Evolutionary conservation across 441 rosid species (phyloP).

Genomic region (Bruguiera hainesii): DNA sequence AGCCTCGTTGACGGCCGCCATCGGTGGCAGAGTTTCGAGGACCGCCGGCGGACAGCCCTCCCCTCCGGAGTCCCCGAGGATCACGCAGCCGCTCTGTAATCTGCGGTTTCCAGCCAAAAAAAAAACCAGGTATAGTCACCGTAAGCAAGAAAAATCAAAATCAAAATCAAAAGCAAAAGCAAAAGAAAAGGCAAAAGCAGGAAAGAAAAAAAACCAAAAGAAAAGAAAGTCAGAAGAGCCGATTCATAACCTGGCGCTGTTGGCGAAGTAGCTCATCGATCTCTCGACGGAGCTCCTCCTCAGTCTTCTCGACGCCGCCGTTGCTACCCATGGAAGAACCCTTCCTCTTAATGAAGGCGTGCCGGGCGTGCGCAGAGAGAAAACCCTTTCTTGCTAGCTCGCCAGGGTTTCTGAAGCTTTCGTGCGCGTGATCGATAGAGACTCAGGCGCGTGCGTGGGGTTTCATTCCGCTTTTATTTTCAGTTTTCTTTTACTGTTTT

Average conservation of each 20-base stretch:
- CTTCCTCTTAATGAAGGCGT: no score
- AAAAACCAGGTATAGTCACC: no score
- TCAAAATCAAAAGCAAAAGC: background rate
- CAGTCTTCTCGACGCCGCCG: slow-evolving; percentile 64
- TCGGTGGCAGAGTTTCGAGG: slow-evolving; percentile 57
- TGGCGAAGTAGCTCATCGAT: slow-evolving; percentile 93
- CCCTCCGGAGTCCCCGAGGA: slow-evolving; percentile 93
- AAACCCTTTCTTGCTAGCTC: no score
- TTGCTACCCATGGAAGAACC: slow-evolving; percentile 48
- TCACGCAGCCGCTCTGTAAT: slow-evolving; percentile 87
- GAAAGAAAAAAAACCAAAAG: background rate
- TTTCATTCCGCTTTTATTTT: no score
- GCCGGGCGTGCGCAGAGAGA: no score
- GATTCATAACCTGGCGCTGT: slow-evolving; percentile 67
- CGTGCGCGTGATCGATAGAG: no score
- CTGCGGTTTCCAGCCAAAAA: slow-evolving; percentile 25
- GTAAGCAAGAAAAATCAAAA: background rate
- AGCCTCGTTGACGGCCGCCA: slow-evolving; percentile 61
- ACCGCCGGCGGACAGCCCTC: slow-evolving; percentile 44
- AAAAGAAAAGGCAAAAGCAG: background rate
- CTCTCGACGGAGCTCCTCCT: slow-evolving; percentile 76
- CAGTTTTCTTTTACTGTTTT: no score
- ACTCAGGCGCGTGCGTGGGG: no score
- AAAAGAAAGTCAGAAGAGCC: background rate
- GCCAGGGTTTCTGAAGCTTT: no score